Evolutionary conservation across 805 yeast species (phyloP), one percentile per base, ranked within the genome.

Genomic region (Kodamaea hsintzibuensis): DNA sequence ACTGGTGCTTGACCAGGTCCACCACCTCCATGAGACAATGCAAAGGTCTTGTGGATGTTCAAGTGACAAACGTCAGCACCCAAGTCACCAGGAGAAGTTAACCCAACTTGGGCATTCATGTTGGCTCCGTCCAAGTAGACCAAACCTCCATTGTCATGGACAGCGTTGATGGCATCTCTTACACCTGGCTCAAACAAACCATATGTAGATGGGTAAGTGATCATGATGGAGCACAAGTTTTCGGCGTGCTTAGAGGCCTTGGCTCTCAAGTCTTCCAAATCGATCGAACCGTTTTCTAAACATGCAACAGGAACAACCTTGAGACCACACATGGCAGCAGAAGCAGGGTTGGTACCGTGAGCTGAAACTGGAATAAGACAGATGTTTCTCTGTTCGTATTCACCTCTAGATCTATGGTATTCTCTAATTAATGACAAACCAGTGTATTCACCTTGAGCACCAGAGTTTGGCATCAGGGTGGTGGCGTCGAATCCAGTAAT

Each of bases 1-100:
- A 95, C 95, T 50, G 98, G 98, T 16, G 98, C 99, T 64, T 91
- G 96, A 67, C 98, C 99, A 42, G 99, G 99, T 43, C 99, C 99
- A 69, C 99, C 99, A 68, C 99, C 99, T 66, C 99, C 99, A 66
- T 95, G 99, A 52, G 97, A 96, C 66, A 95, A 91, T 46, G 98
- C 91, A 78, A 95, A 95, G 0, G 99, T 95, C 76, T 95, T 95
- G 79, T 95, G 99, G 68, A 95, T 79, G 71, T 95, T 95, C 76
- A 95, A 81, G 66, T 95, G 99, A 71, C 99, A 95, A 42, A 95
- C 98, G 74, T 95, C 99, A 10, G 98, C 98, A 51, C 98, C 98
- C 62, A 95, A 77, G 67, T 91, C 98, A 55, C 98, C 99, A 8
- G 99, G 98, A 6, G 96, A 89, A 0, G 98, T 93, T 56, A 95